phyloP scores from a whole-genome alignment of 805 yeast species.

The Saturnispora halmiae region DNA sequence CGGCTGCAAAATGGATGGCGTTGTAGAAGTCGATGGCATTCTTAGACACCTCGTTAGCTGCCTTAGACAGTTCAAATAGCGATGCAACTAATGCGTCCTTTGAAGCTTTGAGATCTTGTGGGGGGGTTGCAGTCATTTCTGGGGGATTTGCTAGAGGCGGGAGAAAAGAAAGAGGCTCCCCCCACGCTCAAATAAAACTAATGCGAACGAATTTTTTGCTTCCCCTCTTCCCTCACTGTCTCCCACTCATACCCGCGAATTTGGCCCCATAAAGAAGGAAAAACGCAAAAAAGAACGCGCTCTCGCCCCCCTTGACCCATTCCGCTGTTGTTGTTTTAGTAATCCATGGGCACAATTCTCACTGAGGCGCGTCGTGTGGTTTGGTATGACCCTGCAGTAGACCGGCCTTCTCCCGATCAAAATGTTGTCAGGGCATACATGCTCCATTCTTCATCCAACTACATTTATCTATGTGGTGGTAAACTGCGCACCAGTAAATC shows the following conservation, averaged over 20 bases:
- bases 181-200: too few species aligned
- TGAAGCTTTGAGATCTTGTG: slow-evolving; percentile 22
- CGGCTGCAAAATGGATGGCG: slow-evolving; percentile 31
- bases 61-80: slow-evolving; percentile 70
- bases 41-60: slow-evolving; percentile 77
- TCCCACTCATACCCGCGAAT: too few species aligned
- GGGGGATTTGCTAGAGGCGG: not conserved
- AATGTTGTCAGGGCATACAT: slow-evolving; percentile 38
- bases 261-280: too few species aligned
- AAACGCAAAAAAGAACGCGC: too few species aligned
- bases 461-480: slow-evolving; percentile 58
- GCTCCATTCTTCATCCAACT: slow-evolving; percentile 25
- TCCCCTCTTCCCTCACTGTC: too few species aligned
- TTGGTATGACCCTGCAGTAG: slow-evolving; percentile 3
- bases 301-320: too few species aligned
- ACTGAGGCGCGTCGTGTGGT: slow-evolving; percentile 5
- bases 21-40: slow-evolving; percentile 74
- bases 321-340: not conserved
- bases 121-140: slow-evolving; percentile 9
- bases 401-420: slow-evolving; percentile 16
- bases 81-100: slow-evolving; percentile 54
- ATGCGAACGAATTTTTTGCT: too few species aligned
- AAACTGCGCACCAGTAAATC: slow-evolving; percentile 38
- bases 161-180: too few species aligned
- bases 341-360: not conserved